Evolutionary conservation across 1,284 basidiomycete species (phyloP).

Genomic region (Ceratobasidium sp.): DNA sequence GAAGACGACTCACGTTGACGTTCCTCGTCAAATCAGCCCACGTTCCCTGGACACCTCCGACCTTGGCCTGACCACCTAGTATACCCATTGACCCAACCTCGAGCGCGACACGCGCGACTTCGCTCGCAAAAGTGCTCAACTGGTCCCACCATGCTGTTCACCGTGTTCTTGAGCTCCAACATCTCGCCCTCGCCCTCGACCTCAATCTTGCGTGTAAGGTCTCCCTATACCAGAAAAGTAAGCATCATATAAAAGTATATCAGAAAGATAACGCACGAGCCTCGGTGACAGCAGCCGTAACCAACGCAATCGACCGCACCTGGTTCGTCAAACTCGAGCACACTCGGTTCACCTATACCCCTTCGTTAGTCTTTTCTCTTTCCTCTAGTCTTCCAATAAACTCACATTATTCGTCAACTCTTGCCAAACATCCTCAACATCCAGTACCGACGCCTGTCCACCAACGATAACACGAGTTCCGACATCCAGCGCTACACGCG

Average conservation of each 20-base stretch:
- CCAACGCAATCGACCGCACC: slow-evolving; percentile 69
- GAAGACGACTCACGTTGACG: slow-evolving; percentile 75
- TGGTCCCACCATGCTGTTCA: slow-evolving; percentile 90
- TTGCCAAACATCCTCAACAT: slow-evolving; percentile 96
- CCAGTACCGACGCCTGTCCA: slow-evolving; percentile 91
- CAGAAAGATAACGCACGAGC: neutral
- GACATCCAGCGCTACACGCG: slow-evolving; percentile 94
- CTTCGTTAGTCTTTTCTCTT: slow-evolving; percentile 45
- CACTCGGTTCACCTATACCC: slow-evolving; percentile 67
- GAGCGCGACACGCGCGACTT: slow-evolving; percentile 94
- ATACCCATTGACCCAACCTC: slow-evolving; percentile 95
- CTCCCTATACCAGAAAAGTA: slow-evolving; percentile 63
- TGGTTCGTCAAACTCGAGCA: slow-evolving; percentile 72
- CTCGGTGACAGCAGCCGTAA: slow-evolving; percentile 91
- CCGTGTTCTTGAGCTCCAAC: slow-evolving; percentile 82
- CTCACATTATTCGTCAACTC: slow-evolving; percentile 90
- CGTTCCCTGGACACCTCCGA: slow-evolving; percentile 93
- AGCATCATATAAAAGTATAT: neutral
- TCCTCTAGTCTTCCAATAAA: slow-evolving; percentile 51
- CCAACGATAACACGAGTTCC: slow-evolving; percentile 92
- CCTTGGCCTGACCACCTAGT: slow-evolving; percentile 91
- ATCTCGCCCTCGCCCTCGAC: slow-evolving; percentile 92
- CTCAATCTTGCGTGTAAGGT: slow-evolving; percentile 90
- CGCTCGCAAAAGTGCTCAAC: slow-evolving; percentile 90
- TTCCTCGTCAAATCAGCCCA: slow-evolving; percentile 94